Evolutionary conservation across 306 rosid species (phyloP).

Genomic region (Gleditsia sinensis): DNA sequence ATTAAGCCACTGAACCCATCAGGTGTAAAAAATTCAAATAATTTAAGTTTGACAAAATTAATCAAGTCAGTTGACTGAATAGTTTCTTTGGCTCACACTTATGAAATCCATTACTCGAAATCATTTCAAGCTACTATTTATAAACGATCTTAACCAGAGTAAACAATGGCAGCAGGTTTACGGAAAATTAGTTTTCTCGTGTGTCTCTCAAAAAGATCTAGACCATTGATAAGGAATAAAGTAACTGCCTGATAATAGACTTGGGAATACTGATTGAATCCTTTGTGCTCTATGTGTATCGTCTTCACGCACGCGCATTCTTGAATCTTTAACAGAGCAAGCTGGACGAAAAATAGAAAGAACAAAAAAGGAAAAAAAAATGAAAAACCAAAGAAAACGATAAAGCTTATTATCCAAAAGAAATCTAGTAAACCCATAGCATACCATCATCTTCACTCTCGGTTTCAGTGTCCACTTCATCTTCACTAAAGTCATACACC

Average conservation of each 20-base stretch:
- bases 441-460: slow-evolving; percentile 97
- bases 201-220: slow-evolving; percentile 12
- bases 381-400: slow-evolving; percentile 1
- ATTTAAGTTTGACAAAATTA: slow-evolving; percentile 15
- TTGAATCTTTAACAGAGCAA: slow-evolving; percentile 51
- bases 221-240: slow-evolving; percentile 33
- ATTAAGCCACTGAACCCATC: slow-evolving; percentile 9
- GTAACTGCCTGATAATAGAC: slow-evolving; percentile 63
- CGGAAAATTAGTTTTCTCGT: background rate
- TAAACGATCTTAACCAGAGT: background rate
- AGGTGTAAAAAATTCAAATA: slow-evolving; percentile 16
- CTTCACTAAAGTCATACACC: slow-evolving; percentile 92
- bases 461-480: slow-evolving; percentile 92
- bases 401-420: slow-evolving; percentile 15
- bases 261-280: slow-evolving; percentile 50
- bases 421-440: slow-evolving; percentile 20
- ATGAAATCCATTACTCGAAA: slow-evolving; percentile 17
- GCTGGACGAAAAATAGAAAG: slow-evolving; percentile 50
- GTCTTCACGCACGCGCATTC: slow-evolving; percentile 44
- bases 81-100: background rate
- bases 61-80: slow-evolving; percentile 19
- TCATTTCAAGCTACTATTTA: slow-evolving; percentile 2
- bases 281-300: slow-evolving; percentile 45
- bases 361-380: slow-evolving; percentile 26
- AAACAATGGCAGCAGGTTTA: slow-evolving; percentile 8